Conservation (phyloP, 306 rosid genomes). For the Dalbergia cultrata region DNA sequence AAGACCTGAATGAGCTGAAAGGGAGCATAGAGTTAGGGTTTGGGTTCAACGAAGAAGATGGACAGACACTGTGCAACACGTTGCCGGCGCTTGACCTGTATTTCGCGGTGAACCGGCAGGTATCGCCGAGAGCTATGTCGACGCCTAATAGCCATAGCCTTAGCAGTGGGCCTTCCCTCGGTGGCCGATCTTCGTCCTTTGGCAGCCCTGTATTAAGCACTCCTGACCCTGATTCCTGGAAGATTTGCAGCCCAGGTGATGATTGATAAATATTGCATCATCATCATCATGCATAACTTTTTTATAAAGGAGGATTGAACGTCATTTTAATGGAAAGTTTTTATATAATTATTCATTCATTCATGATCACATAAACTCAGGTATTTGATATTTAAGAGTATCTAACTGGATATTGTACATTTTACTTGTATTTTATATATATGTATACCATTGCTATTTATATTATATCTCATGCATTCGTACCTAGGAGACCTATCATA, state of each 20-base stretch:
- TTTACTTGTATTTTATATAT: no score
- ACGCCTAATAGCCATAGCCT: slow-evolving; percentile 64
- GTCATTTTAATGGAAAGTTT: no score
- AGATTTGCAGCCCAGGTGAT: slow-evolving; percentile 82
- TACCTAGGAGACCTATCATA: no score
- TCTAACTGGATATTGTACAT: no score
- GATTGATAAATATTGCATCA: no score
- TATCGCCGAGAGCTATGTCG: slow-evolving; percentile 60
- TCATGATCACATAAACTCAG: no score
- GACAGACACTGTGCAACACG: slow-evolving; percentile 73
- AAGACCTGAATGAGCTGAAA: slow-evolving; percentile 80
- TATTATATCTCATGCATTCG: no score
- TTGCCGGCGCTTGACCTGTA: slow-evolving; percentile 95
- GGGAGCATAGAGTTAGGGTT: slow-evolving; percentile 91
- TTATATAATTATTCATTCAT: no score
- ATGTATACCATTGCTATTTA: no score
- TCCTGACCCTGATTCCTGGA: slow-evolving; percentile 75
- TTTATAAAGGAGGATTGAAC: no score
- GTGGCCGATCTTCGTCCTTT: slow-evolving; percentile 56
- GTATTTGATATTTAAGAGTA: no score
- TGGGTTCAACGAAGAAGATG: slow-evolving; percentile 91
- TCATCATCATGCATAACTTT: no score
- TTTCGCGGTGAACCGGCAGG: slow-evolving; percentile 84
- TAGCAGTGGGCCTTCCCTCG: slow-evolving; percentile 46
- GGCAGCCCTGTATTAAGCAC: slow-evolving; percentile 55